Evolutionary conservation across 140 eudicot species (phyloP).

Genomic region (Cichorium intybus): DNA sequence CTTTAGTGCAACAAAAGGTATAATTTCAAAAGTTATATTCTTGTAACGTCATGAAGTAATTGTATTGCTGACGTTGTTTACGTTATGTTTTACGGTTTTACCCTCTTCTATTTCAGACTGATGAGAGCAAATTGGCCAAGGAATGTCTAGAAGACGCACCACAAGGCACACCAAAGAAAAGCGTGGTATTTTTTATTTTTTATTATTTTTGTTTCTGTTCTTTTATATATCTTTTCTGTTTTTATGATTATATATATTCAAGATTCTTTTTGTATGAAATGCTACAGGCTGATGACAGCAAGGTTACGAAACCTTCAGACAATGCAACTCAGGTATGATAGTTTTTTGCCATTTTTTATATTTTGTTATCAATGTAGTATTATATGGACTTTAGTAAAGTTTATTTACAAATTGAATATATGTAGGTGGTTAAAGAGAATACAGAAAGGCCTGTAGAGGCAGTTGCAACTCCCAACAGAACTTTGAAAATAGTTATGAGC

Average conservation of each 20-base stretch:
- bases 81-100: background rate
- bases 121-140: background rate
- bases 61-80: background rate
- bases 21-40: background rate
- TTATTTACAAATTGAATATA: conserved; percentile 2
- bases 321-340: conserved; percentile 31
- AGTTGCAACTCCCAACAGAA: conserved; percentile 21
- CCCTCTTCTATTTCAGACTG: background rate
- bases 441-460: background rate
- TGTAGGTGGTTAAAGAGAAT: conserved; percentile 41
- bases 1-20: conserved; percentile 43
- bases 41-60: background rate
- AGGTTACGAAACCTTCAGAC: conserved; percentile 18
- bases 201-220: background rate
- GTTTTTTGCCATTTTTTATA: background rate
- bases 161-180: too few relatives aligned
- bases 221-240: background rate
- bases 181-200: background rate
- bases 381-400: conserved; percentile 1
- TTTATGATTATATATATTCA: background rate
- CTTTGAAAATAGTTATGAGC: conserved; percentile 45
- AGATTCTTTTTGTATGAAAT: background rate
- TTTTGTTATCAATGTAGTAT: background rate
- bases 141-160: background rate
- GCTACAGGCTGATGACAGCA: conserved; percentile 34